Base-by-base conservation (phyloP, 768 basidiomycete species). In the Lactifluus piperatus region DNA sequence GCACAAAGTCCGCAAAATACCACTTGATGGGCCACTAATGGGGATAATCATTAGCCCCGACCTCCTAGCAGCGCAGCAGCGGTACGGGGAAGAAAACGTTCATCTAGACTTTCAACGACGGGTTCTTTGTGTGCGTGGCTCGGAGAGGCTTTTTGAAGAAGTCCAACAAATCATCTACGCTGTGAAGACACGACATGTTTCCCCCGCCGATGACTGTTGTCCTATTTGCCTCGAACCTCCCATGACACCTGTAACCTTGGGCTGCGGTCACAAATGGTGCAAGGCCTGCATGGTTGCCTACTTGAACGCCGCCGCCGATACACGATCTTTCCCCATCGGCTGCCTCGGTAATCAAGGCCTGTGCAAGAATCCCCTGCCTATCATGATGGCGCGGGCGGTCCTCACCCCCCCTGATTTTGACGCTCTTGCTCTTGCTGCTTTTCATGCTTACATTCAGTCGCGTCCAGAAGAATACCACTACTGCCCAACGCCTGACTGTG, bases 401-500 rank as follows among this genome's bases (percentile, higher is more conserved):
- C 74, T 91, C 5, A 65, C 78, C 0, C 67, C 79, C 0, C 67
- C 68, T 1, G 80, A 86, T 22, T 82, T 88, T 65, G 75, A 81
- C 27, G 72, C 77, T 0, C 64, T 91, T 34, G 71, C 81, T 18
- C 74, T 80, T 13, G 79, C 86, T 0, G 79, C 88, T 0, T 84
- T 85, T 64, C 73, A 79, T n/a, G 69, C 78, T 0, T 76, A 90
- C 66, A 74, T 88, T 20, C 80, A 84, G 58, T 71, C 78, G 2
- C 79, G 78, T 37, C 75, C 85, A 0, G 71, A 76, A 8, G 84
- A 89, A 57, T 85, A 86, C 64, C 77, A 81, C 58, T 84, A 82
- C 64, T 92, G 90, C 70, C 89, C 90, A 0, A 84, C 88, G 0
- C 84, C 90, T 0, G 86, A 91, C 67, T 92, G 90, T 64, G 74